These are phyloP conservation scores for Yamadazyma atmosphaerica DNA, from an alignment of 1,139 yeast species.

Conservation along the genomic window DNA sequence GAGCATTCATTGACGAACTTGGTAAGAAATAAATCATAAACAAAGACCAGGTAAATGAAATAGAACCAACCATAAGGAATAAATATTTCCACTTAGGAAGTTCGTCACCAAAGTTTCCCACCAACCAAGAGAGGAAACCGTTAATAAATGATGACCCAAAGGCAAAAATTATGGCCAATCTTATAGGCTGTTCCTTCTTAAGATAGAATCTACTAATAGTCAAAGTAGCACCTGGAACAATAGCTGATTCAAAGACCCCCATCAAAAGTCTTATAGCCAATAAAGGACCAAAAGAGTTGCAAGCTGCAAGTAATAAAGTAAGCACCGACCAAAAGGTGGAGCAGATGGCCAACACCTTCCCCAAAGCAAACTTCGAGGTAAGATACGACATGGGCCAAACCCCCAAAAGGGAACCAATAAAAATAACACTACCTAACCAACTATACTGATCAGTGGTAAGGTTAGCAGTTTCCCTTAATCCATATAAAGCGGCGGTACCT, in stretches of 20 bases:
- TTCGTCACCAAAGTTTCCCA: constrained; percentile 26
- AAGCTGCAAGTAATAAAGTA: constrained; percentile 26
- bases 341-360: constrained; percentile 28
- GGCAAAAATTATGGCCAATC: constrained; percentile 26
- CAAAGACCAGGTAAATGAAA: constrained; percentile 30
- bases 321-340: constrained; percentile 28
- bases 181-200: constrained; percentile 27
- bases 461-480: constrained; percentile 32
- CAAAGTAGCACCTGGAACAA: constrained; percentile 40
- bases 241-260: constrained; percentile 35
- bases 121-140: constrained; percentile 30
- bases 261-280: constrained; percentile 36
- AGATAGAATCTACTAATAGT: constrained; percentile 29
- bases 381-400: constrained; percentile 38
- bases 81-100: constrained; percentile 34
- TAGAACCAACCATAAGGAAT: constrained; percentile 28
- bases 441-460: constrained; percentile 43
- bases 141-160: constrained; percentile 31
- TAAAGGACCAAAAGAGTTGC: constrained; percentile 29
- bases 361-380: constrained; percentile 25
- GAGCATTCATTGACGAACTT: constrained; percentile 24
- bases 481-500: constrained; percentile 46
- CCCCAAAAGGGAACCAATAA: constrained; percentile 47
- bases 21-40: constrained; percentile 27
- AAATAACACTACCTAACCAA: constrained; percentile 49